These are phyloP conservation scores for Aspergillus sojae DNA, from an alignment of 2,329 filamentous ascomycete genomes.

Conservation along the genomic window DNA sequence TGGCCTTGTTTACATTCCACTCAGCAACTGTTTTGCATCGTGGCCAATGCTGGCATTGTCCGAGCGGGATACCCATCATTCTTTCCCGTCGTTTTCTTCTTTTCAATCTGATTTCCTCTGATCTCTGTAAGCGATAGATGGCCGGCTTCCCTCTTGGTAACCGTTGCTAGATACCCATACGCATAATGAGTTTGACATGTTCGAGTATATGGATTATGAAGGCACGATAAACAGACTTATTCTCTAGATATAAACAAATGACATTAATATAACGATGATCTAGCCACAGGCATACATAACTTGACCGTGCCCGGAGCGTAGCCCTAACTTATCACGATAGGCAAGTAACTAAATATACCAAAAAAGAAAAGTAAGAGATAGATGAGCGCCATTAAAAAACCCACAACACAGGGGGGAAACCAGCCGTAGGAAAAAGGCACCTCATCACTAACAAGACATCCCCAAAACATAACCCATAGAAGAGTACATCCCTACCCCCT, in stretches of 20 bases:
- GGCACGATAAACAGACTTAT: not conserved
- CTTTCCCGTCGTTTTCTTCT: slow-evolving; percentile 5
- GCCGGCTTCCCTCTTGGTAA: slow-evolving; percentile 8
- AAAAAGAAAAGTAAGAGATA: too few species aligned
- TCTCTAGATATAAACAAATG: not conserved
- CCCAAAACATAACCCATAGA: too few species aligned
- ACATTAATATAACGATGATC: not conserved
- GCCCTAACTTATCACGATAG: too few species aligned
- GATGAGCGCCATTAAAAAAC: too few species aligned
- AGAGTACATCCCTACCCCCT: not conserved
- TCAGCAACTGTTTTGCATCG: slow-evolving; percentile 1
- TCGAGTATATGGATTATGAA: slow-evolving; percentile 2
- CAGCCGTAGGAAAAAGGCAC: too few species aligned
- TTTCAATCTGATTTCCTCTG: not conserved
- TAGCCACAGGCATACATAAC: not conserved
- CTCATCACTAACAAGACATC: too few species aligned
- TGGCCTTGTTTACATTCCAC: not conserved
- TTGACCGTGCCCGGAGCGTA: not conserved
- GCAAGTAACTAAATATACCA: too few species aligned
- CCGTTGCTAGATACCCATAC: slow-evolving; percentile 5
- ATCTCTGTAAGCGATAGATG: slow-evolving; percentile 9
- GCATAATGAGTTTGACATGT: slow-evolving; percentile 3
- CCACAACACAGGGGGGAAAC: too few species aligned
- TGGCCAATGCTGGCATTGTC: slow-evolving; percentile 11
- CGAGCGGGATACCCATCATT: not conserved